phyloP scores from a whole-genome alignment of 2,329 filamentous ascomycete species.

The Penicillium sp. region DNA sequence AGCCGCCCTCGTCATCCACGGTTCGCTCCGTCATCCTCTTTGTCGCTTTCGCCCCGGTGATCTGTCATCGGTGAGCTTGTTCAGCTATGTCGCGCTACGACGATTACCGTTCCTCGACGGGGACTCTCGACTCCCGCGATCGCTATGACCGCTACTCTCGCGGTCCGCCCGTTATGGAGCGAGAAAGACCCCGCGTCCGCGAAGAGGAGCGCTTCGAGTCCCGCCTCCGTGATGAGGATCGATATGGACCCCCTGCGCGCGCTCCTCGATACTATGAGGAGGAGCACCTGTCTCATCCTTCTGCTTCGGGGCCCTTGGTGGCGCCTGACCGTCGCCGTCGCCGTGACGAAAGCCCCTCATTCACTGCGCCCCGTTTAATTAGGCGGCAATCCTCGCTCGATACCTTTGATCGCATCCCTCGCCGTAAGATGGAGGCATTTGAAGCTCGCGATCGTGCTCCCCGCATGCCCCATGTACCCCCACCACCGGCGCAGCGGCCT shows the following conservation, averaged over 20 bases:
- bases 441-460: slow-evolving; percentile 46
- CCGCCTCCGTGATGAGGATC: slow-evolving; percentile 46
- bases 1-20: slow-evolving; percentile 43
- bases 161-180: slow-evolving; percentile 39
- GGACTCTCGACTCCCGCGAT: slow-evolving; percentile 43
- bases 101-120: slow-evolving; percentile 42
- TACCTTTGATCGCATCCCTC: slow-evolving; percentile 79
- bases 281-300: slow-evolving; percentile 46
- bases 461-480: slow-evolving; percentile 68
- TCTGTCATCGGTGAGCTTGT: no score
- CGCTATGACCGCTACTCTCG: slow-evolving; percentile 46
- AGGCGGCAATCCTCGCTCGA: slow-evolving; percentile 88
- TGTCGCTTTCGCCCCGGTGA: neutral
- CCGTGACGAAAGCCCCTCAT: slow-evolving; percentile 54
- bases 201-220: slow-evolving; percentile 26
- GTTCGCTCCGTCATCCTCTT: slow-evolving; percentile 24
- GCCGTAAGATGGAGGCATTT: slow-evolving; percentile 54
- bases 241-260: slow-evolving; percentile 49
- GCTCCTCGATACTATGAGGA: slow-evolving; percentile 45
- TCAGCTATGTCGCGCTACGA: slow-evolving; percentile 42
- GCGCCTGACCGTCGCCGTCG: slow-evolving; percentile 63
- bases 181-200: slow-evolving; percentile 39
- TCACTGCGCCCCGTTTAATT: slow-evolving; percentile 68
- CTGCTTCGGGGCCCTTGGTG: slow-evolving; percentile 57
- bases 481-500: slow-evolving; percentile 53